These are phyloP conservation scores for Pisolithus marmoratus DNA, from an alignment of 768 basidiomycete genomes.

Conservation along the genomic window DNA sequence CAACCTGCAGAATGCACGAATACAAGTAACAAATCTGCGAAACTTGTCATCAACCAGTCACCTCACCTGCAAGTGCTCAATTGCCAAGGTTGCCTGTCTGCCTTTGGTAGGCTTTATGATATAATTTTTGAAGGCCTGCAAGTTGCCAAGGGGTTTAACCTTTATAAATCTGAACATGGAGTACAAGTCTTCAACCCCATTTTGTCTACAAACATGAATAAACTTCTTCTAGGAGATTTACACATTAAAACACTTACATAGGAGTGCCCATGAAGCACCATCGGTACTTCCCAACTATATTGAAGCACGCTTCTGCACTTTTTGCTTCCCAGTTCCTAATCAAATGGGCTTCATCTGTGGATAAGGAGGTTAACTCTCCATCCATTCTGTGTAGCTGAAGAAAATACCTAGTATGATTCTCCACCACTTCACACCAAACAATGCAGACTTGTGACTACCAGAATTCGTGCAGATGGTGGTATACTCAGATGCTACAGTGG, in stretches of 20 bases:
- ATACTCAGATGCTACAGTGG: not conserved
- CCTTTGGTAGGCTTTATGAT: not conserved
- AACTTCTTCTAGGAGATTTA: not conserved
- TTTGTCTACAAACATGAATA: not conserved
- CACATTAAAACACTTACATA: not conserved
- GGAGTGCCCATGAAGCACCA: not conserved
- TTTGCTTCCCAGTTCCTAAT: not conserved
- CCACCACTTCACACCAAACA: not conserved
- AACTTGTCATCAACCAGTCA: not conserved
- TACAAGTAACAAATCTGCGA: not conserved
- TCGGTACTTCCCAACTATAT: not conserved
- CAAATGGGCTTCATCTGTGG: not conserved
- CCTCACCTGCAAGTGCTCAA: not conserved
- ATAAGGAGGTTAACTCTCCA: not conserved
- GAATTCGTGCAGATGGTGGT: not conserved
- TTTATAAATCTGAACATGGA: not conserved
- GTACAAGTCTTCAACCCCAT: not conserved
- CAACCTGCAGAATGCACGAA: not conserved
- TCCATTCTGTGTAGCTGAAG: not conserved
- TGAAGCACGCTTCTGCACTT: not conserved
- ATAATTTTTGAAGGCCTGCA: not conserved
- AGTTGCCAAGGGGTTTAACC: not conserved
- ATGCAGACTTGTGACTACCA: not conserved
- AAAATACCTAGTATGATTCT: not conserved
- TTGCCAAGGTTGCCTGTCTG: not conserved